Evolutionary conservation across 2,329 filamentous ascomycete genomes (phyloP), one percentile per base, ranked within the genome.

Genomic region (Alternaria tenuissima): DNA sequence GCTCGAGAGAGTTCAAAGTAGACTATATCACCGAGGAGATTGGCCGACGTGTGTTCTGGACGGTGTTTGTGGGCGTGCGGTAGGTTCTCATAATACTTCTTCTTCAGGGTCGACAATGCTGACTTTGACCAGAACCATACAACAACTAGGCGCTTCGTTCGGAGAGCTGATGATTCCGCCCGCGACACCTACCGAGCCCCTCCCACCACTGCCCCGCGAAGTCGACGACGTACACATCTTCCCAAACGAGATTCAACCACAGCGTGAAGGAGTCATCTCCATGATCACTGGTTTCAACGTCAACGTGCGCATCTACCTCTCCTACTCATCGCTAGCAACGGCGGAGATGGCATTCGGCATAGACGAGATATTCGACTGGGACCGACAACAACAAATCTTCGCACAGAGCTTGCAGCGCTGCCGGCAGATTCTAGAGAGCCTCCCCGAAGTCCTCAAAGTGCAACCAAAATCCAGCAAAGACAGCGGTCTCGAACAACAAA

Each of bases 201-300:
- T 95, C 67, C 93, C 93, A 4, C 90, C 91, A 7, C 83, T 93
- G 12, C 93, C 93, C 0, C 81, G 89, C 20, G 93, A 96, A 70
- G 88, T 96, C 1, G 93, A 97, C 67, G 93, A 97, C 76, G 88
- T 90, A 58, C 94, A 88, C 71, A 91, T 97, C 59, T 89, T 89
- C 59, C 83, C 89, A 1, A 86, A 88, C 24, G 87, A 91, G 63
- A 87, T 94, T 52, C 85, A 90, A 32, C 83, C 86, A 7, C 93
- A 94, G 69, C 89, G 91, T 3, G 80, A 87, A 18, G 88, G 87
- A 5, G 82, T 85, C 1, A 81, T 94, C 1, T 91, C 93, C 0
- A 84, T 90, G 38, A 81, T 96, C 46, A 88, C 90, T 0, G 93
- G 91, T 0, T 97, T 96, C 81, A 94, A 93, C 61, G 86, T 90